Evolutionary conservation across 768 basidiomycete species (phyloP).

Genomic region (Porphyrellus cyaneotinctus): DNA sequence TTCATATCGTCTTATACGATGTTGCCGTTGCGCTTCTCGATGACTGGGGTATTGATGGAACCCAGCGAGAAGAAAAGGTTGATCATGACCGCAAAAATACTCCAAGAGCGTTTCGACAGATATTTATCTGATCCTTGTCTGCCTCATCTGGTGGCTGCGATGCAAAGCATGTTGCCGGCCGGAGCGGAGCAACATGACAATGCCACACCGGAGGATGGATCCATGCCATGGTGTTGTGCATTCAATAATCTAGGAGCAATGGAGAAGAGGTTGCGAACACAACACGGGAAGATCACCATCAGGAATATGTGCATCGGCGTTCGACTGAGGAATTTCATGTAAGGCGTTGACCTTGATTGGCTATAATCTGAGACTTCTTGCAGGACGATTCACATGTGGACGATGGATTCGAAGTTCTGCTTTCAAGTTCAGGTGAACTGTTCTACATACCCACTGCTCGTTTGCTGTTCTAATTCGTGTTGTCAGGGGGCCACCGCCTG

Average conservation of each 20-base stretch:
- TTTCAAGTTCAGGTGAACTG: constrained; percentile 13
- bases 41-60: constrained; percentile 8
- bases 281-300: constrained; percentile 3
- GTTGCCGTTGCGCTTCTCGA: constrained; percentile 18
- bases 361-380: too few relatives aligned
- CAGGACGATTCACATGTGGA: constrained; percentile 13
- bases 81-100: constrained; percentile 8
- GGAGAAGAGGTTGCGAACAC: constrained; percentile 8
- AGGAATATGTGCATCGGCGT: constrained; percentile 5
- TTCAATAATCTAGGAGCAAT: constrained; percentile 15
- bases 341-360: neutral
- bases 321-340: constrained; percentile 11
- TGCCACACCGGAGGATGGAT: too few relatives aligned
- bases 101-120: constrained; percentile 12
- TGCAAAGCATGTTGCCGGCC: neutral
- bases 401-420: constrained; percentile 14
- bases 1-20: constrained; percentile 13
- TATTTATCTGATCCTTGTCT: constrained; percentile 15
- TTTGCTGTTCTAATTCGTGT: neutral
- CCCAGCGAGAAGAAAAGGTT: constrained; percentile 8
- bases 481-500: constrained; percentile 19
- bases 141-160: constrained; percentile 7
- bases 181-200: neutral
- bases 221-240: constrained; percentile 2
- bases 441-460: neutral